phyloP scores from a whole-genome alignment of 257 asterid species.

The Oldenlandia corymbosa region DNA sequence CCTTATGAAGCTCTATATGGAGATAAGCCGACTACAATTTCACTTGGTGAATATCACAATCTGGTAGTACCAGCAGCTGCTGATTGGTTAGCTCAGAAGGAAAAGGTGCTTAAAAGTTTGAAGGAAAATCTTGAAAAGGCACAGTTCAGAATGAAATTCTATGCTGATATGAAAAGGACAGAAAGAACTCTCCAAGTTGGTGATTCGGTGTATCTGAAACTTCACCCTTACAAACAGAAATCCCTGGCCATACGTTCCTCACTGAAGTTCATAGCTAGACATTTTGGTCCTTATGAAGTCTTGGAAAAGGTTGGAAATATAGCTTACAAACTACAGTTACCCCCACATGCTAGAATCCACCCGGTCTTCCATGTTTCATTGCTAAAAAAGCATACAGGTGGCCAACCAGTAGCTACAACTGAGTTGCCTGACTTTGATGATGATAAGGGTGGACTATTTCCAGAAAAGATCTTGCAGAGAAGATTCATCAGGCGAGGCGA shows the following conservation, averaged over 20 bases:
- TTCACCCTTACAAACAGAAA: neutral
- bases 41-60: neutral
- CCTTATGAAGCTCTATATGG: neutral
- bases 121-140: neutral
- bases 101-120: too few species aligned
- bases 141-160: neutral
- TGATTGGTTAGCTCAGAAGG: neutral
- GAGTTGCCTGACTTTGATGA: too few species aligned
- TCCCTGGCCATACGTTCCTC: neutral
- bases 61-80: neutral
- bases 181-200: neutral
- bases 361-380: neutral
- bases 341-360: neutral
- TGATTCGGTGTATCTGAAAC: neutral
- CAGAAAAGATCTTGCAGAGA: too few species aligned
- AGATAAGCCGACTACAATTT: neutral
- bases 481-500: too few species aligned
- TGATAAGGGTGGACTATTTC: too few species aligned
- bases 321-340: neutral
- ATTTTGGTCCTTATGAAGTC: neutral
- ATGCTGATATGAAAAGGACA: neutral
- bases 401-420: too few species aligned
- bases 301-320: neutral
- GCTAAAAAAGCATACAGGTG: neutral
- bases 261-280: neutral